Conservation (phyloP, 2,329 filamentous ascomycete species). For the Coniochaeta prunicola region DNA sequence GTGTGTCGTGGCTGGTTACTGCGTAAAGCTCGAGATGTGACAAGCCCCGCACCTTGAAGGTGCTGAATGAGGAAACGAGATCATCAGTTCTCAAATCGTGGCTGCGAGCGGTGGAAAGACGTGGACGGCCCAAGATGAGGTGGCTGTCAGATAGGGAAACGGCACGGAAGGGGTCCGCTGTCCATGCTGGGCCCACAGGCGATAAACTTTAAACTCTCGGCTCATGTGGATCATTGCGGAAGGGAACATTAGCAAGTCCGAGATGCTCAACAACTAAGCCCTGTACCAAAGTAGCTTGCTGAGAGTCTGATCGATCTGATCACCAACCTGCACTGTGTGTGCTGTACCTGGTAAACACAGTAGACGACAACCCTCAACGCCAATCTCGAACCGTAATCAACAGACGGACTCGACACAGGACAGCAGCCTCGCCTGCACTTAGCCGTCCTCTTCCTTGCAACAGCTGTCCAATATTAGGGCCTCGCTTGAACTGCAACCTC, state of each 20-base stretch:
- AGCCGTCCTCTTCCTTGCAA: neutral
- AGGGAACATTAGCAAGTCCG: neutral
- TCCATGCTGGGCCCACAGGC: neutral
- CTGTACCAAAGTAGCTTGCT: no score
- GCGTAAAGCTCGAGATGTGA: neutral
- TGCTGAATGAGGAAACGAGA: neutral
- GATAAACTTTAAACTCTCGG: neutral
- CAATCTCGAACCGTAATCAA: neutral
- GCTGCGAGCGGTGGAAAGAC: neutral
- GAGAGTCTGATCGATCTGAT: no score
- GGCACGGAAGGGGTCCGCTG: neutral
- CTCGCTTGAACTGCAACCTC: neutral
- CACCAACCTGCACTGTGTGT: no score
- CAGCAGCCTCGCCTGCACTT: neutral
- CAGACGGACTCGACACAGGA: neutral
- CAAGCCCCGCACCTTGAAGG: neutral
- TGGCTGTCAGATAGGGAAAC: neutral
- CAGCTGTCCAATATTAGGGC: neutral
- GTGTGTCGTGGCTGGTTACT: neutral
- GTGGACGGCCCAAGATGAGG: neutral
- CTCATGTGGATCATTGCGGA: neutral
- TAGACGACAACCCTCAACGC: neutral
- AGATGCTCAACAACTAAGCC: neutral
- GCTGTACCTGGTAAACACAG: no score
- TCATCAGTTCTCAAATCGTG: neutral